phyloP scores from a whole-genome alignment of 2,329 filamentous ascomycete species.

The Trematosphaeria pertusa region DNA sequence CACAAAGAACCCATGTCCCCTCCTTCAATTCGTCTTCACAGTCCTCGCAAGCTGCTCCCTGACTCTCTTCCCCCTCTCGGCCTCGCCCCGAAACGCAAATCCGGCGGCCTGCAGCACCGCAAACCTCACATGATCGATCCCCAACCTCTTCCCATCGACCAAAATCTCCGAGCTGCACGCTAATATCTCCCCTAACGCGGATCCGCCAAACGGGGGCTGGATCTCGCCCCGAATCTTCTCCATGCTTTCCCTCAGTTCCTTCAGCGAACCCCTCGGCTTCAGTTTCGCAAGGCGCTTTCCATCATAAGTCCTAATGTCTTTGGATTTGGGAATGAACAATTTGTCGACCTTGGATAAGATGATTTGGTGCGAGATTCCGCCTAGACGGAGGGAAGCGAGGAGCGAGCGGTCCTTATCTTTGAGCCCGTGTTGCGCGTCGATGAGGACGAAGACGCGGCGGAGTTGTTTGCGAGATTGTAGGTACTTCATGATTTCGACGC shows the following conservation, averaged over 20 bases:
- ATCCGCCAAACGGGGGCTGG: constrained; percentile 36
- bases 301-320: constrained; percentile 21
- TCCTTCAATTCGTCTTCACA: constrained; percentile 9
- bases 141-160: constrained; percentile 58
- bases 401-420: constrained; percentile 67
- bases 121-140: constrained; percentile 68
- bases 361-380: constrained; percentile 69
- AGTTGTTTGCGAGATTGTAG: constrained; percentile 67
- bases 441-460: constrained; percentile 67
- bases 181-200: constrained; percentile 65
- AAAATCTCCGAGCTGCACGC: constrained; percentile 63
- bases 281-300: constrained; percentile 19
- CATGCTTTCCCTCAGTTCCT: constrained; percentile 52
- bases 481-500: constrained; percentile 72
- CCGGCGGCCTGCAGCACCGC: constrained; percentile 66
- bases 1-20: too few relatives aligned
- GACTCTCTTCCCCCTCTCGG: not conserved
- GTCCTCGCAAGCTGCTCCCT: constrained; percentile 1
- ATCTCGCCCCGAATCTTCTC: constrained; percentile 47
- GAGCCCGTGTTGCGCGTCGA: constrained; percentile 69
- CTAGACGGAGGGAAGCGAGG: constrained; percentile 61
- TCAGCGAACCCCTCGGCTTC: constrained; percentile 44
- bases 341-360: constrained; percentile 71
- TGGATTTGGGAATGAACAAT: constrained; percentile 34
- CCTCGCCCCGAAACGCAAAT: constrained; percentile 7